These are phyloP conservation scores for Pseudonitzschia delicatissima DNA, from an alignment of 108 stramenopile genomes.

Conservation along the genomic window DNA sequence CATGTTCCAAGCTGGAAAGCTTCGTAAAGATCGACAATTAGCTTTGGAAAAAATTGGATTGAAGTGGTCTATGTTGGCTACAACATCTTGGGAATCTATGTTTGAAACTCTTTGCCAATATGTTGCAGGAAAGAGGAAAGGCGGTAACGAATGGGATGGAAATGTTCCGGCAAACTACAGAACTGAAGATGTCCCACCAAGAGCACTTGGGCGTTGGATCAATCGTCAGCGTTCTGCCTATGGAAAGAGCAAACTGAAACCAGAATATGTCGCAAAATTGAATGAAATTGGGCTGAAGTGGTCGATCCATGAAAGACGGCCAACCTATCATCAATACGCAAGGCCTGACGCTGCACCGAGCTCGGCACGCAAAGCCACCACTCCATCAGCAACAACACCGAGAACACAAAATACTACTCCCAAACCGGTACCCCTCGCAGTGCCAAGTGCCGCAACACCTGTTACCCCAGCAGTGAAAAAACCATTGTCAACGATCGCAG, in stretches of 20 bases:
- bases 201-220: constrained; percentile 82
- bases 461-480: background rate
- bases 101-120: constrained; percentile 71
- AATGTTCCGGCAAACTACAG: constrained; percentile 79
- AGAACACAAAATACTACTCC: background rate
- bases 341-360: constrained; percentile 13
- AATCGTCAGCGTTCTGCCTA: constrained; percentile 81
- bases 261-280: constrained; percentile 73
- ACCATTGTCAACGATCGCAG: background rate
- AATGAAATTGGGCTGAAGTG: constrained; percentile 73
- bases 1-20: constrained; percentile 78
- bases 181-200: constrained; percentile 62
- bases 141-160: constrained; percentile 70
- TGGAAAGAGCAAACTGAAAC: constrained; percentile 74
- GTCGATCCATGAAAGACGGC: constrained; percentile 58
- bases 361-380: background rate
- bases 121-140: constrained; percentile 37
- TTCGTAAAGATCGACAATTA: constrained; percentile 71
- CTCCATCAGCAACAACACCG: background rate
- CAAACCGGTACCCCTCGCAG: background rate
- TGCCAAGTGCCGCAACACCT: background rate
- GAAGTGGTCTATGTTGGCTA: constrained; percentile 86
- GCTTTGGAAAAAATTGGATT: constrained; percentile 77
- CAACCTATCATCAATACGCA: constrained; percentile 13
- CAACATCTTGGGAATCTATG: constrained; percentile 81